Percentiles rank a stretch among this genome's conserved stretches.
phyloP scores from a whole-genome alignment of 345 rosid genomes.

The Brassica napus region DNA sequence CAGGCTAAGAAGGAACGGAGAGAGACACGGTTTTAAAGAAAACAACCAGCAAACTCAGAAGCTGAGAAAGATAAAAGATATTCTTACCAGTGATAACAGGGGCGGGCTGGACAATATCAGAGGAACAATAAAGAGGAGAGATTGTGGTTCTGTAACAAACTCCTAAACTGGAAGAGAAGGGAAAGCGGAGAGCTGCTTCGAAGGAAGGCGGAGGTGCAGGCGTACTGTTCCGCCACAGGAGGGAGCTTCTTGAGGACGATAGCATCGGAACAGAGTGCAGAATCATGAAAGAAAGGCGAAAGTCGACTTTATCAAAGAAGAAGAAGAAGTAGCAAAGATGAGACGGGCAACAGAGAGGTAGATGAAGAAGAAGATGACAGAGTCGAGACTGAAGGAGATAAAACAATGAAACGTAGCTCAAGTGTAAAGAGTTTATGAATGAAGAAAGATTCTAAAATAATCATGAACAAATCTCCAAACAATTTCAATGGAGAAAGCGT shows the following conservation, averaged over 20 bases:
- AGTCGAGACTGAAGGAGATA: no score
- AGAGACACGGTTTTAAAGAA: neutral
- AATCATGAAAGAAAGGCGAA: neutral
- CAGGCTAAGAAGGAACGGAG: neutral
- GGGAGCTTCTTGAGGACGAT: constrained; percentile 21
- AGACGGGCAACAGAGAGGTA: no score
- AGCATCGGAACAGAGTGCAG: neutral
- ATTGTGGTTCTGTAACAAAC: neutral
- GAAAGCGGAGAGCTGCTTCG: constrained; percentile 9
- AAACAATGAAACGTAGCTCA: no score
- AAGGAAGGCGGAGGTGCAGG: neutral
- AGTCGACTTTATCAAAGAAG: neutral
- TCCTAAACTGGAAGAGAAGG: constrained; percentile 9
- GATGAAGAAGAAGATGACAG: no score
- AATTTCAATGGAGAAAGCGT: no score
- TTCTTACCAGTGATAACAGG: constrained; percentile 18
- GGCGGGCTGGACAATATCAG: neutral
- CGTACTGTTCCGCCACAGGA: constrained; percentile 18
- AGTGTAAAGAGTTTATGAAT: no score
- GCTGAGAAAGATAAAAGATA: neutral
- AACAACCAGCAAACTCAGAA: constrained; percentile 21
- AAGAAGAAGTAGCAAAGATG: no score
- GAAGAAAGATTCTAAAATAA: no score
- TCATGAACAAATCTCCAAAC: no score
- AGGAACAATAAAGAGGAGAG: constrained; percentile 11